phyloP scores from a whole-genome alignment of 768 basidiomycete genomes.

The Peribolospora baueri region DNA sequence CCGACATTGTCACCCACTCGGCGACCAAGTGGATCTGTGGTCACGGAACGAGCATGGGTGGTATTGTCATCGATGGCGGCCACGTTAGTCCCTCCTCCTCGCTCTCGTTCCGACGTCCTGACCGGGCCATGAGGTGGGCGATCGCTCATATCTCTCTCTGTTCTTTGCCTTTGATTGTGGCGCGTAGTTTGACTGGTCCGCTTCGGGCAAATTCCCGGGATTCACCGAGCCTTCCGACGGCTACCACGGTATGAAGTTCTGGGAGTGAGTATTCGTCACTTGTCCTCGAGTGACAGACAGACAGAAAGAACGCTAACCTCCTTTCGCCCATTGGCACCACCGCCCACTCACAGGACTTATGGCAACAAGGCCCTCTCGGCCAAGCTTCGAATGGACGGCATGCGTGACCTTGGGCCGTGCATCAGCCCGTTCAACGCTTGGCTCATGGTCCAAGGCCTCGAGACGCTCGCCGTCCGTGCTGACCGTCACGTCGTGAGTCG shows the following conservation, averaged over 20 bases:
- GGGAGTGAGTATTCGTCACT: neutral
- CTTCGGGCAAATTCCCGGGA: slow-evolving; percentile 42
- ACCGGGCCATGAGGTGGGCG: too few species aligned
- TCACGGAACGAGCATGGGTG: slow-evolving; percentile 44
- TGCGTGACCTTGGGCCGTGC: slow-evolving; percentile 1
- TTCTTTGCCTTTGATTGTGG: slow-evolving; percentile 41
- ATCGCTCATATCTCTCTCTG: too few species aligned
- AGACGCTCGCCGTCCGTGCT: slow-evolving; percentile 45
- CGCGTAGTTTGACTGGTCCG: slow-evolving; percentile 33
- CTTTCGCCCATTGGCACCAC: neutral
- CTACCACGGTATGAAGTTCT: slow-evolving; percentile 31
- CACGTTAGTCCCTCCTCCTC: neutral
- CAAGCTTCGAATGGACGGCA: slow-evolving; percentile 32
- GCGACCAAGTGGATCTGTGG: slow-evolving; percentile 42
- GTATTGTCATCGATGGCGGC: neutral
- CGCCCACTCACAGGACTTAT: slow-evolving; percentile 26
- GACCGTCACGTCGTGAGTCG: slow-evolving; percentile 45
- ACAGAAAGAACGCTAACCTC: too few species aligned
- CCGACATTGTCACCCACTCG: slow-evolving; percentile 54
- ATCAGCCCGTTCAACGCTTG: slow-evolving; percentile 50
- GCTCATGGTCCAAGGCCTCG: slow-evolving; percentile 47
- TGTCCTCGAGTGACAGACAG: too few species aligned
- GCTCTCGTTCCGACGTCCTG: too few species aligned
- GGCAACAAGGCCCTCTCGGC: slow-evolving; percentile 31
- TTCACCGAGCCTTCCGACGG: slow-evolving; percentile 51